Evolutionary conservation across 2,329 filamentous ascomycete genomes (phyloP).

Genomic region (Zymoseptoria pseudotritici): DNA sequence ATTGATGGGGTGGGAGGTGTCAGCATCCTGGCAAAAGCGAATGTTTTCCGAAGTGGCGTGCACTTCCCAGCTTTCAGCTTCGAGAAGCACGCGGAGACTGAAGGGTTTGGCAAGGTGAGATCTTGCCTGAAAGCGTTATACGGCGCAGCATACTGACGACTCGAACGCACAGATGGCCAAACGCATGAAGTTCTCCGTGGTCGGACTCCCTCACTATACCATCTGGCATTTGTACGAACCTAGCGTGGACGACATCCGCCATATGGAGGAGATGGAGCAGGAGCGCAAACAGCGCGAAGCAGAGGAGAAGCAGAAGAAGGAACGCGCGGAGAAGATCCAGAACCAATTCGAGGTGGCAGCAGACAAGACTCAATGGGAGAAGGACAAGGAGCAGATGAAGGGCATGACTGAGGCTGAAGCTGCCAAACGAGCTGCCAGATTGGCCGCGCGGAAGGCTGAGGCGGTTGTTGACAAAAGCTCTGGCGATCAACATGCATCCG

Average conservation of each 20-base stretch:
- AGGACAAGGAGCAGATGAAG: constrained; percentile 75
- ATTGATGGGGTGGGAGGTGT: constrained; percentile 97
- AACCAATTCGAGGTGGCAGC: constrained; percentile 70
- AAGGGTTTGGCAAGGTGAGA: constrained; percentile 91
- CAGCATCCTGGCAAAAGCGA: constrained; percentile 92
- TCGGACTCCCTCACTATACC: constrained; percentile 92
- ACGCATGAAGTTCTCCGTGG: constrained; percentile 89
- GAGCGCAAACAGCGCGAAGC: constrained; percentile 73
- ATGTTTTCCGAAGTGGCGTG: constrained; percentile 87
- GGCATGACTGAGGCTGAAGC: constrained; percentile 54
- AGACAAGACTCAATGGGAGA: constrained; percentile 71
- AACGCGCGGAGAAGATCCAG: constrained; percentile 69
- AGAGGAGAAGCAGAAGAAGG: constrained; percentile 67
- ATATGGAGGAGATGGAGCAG: constrained; percentile 98
- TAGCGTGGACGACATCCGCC: constrained; percentile 91
- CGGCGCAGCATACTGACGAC: background rate
- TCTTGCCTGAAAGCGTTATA: background rate
- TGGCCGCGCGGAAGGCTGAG: background rate
- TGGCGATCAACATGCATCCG: background rate
- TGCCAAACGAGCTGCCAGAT: constrained; percentile 26
- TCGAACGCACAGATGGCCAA: constrained; percentile 72
- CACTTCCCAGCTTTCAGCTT: constrained; percentile 99
- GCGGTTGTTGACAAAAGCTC: too few relatives aligned
- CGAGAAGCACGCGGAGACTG: constrained; percentile 95
- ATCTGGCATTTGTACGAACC: constrained; percentile 99